A percentile compares a stretch with the other conserved stretches of the same genome.
These are phyloP conservation scores for Stemphylium beticola DNA, from an alignment of 2,329 filamentous ascomycete species.

Conservation along the genomic window DNA sequence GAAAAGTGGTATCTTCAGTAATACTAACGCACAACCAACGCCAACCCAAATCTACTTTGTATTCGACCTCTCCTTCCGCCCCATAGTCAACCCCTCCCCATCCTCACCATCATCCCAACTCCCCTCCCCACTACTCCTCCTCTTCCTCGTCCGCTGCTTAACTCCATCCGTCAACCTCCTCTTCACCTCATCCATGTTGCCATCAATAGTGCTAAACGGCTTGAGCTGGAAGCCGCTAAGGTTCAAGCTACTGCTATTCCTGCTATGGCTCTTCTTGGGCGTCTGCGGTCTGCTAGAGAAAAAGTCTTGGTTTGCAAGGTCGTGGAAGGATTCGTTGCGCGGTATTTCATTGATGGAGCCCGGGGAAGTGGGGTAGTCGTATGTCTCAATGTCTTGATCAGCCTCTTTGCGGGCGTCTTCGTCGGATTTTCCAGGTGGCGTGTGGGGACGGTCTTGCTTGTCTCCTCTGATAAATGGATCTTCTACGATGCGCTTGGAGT, in stretches of 20 bases:
- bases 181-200: constrained; percentile 80
- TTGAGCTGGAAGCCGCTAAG: constrained; percentile 69
- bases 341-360: constrained; percentile 54
- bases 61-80: constrained; percentile 19
- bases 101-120: constrained; percentile 31
- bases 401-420: constrained; percentile 23
- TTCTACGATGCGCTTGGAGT: constrained; percentile 49
- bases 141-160: constrained; percentile 72
- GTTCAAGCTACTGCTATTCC: constrained; percentile 62
- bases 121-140: constrained; percentile 49
- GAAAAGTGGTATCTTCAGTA: constrained; percentile 27
- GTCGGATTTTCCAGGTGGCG: constrained; percentile 31
- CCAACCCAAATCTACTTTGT: constrained; percentile 4
- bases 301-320: constrained; percentile 84
- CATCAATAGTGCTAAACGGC: constrained; percentile 71
- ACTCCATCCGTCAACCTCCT: constrained; percentile 85
- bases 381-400: constrained; percentile 28
- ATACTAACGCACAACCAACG: constrained; percentile 9
- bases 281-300: constrained; percentile 90
- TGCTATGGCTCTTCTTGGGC: constrained; percentile 73
- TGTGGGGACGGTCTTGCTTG: constrained; percentile 22
- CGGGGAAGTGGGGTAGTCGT: constrained; percentile 37
- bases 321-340: constrained; percentile 91
- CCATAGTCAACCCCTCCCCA: constrained; percentile 32
- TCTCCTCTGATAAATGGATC: constrained; percentile 38